Evolutionary conservation across 108 stramenopile genomes (phyloP).

Genomic region (Cyclotella sp.): DNA sequence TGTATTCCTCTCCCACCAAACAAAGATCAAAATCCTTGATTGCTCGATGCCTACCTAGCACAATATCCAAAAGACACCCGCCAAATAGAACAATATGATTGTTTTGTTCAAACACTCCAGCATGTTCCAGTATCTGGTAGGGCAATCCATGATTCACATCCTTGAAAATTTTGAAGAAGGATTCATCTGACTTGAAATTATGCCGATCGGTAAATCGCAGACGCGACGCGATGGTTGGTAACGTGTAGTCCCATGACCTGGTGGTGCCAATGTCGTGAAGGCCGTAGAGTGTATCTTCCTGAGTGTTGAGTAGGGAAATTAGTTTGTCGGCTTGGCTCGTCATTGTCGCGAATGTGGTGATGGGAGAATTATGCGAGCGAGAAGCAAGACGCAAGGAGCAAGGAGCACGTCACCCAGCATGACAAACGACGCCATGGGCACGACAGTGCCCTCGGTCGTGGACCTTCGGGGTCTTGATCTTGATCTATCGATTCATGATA

Average conservation of each 20-base stretch:
- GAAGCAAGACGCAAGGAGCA: too few species aligned
- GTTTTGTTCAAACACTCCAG: slow-evolving; percentile 8
- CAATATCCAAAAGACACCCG: slow-evolving; percentile 28
- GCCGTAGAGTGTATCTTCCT: slow-evolving; percentile 3
- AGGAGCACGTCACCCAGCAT: too few species aligned
- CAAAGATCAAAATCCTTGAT: slow-evolving; percentile 39
- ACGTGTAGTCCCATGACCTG: slow-evolving; percentile 26
- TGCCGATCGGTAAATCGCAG: slow-evolving; percentile 19
- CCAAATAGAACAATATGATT: slow-evolving; percentile 29
- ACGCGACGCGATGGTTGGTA: slow-evolving; percentile 17
- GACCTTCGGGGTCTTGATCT: background rate
- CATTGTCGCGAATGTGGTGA: background rate
- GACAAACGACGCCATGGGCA: too few species aligned
- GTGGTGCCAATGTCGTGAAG: slow-evolving; percentile 26
- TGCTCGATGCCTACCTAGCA: slow-evolving; percentile 1
- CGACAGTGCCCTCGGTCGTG: background rate
- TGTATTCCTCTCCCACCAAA: slow-evolving; percentile 22
- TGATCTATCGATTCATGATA: too few species aligned
- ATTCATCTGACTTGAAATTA: slow-evolving; percentile 26
- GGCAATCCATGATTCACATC: slow-evolving; percentile 27
- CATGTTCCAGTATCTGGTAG: slow-evolving; percentile 19
- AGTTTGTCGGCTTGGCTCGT: slow-evolving; percentile 22
- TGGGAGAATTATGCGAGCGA: too few species aligned
- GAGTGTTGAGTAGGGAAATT: slow-evolving; percentile 18
- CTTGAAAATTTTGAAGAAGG: slow-evolving; percentile 25